Evolutionary conservation across 495 filamentous ascomycete genomes (phyloP).

Genomic region (Hypomontagnella monticulosa): DNA sequence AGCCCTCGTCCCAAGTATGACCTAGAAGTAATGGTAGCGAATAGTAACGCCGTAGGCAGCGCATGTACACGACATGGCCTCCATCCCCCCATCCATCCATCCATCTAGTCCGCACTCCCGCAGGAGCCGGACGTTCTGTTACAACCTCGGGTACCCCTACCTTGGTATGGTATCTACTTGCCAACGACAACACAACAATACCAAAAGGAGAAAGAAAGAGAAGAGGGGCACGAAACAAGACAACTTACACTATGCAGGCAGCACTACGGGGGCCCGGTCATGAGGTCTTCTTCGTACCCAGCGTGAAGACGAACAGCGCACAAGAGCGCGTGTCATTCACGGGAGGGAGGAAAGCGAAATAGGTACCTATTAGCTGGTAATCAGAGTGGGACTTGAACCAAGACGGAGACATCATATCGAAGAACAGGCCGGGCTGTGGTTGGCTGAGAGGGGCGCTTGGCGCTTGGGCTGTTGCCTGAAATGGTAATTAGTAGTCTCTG

Average conservation of each 20-base stretch:
- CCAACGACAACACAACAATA: no score
- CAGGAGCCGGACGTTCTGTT: constrained; percentile 13
- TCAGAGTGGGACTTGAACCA: constrained; percentile 1
- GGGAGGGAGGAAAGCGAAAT: constrained; percentile 7
- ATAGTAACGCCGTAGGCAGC: background rate
- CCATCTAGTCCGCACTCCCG: constrained; percentile 17
- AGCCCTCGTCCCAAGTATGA: no score
- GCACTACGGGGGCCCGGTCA: no score
- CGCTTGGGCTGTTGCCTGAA: constrained; percentile 29
- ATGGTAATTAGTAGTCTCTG: constrained; percentile 26
- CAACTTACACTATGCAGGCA: no score
- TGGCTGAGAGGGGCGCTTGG: constrained; percentile 11
- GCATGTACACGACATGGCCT: constrained; percentile 2
- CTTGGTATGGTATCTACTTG: no score
- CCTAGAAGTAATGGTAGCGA: no score
- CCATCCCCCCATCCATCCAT: background rate
- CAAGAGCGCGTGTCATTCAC: constrained; percentile 27
- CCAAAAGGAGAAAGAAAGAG: no score
- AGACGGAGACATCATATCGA: no score
- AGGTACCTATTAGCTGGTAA: no score
- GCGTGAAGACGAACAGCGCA: background rate
- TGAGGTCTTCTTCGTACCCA: no score
- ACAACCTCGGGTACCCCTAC: constrained; percentile 2
- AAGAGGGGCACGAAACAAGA: no score
- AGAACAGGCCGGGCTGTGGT: background rate